phyloP scores from a whole-genome alignment of 2,329 filamentous ascomycete species.

The Tolypocladium ovalisporum region DNA sequence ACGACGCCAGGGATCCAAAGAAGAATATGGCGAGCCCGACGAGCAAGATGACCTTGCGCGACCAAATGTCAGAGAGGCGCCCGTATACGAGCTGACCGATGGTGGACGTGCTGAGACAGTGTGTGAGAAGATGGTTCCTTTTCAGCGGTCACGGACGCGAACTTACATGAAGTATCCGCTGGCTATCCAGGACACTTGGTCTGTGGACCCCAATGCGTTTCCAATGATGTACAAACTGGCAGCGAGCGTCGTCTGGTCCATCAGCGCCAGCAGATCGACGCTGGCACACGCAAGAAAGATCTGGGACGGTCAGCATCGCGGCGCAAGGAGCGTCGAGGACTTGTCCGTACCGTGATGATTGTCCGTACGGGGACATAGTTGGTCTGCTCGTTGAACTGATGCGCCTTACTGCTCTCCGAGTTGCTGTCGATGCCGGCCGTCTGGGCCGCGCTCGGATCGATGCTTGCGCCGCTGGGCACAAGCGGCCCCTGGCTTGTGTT shows the following conservation, averaged over 20 bases:
- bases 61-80: conserved; percentile 34
- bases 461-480: background rate
- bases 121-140: background rate
- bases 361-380: conserved; percentile 40
- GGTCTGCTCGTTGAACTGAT: conserved; percentile 42
- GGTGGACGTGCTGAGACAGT: conserved; percentile 26
- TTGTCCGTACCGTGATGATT: conserved; percentile 35
- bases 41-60: conserved; percentile 28
- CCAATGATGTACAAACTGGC: conserved; percentile 43
- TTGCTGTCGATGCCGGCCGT: conserved; percentile 3
- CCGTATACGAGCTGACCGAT: conserved; percentile 35
- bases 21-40: conserved; percentile 30
- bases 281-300: conserved; percentile 46
- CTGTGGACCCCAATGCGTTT: conserved; percentile 35
- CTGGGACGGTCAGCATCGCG: conserved; percentile 18
- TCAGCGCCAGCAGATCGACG: conserved; percentile 42
- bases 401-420: conserved; percentile 9
- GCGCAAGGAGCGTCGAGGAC: background rate
- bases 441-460: conserved; percentile 3
- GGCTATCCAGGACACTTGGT: conserved; percentile 43
- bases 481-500: background rate
- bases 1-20: conserved; percentile 30
- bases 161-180: conserved; percentile 43
- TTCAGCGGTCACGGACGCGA: background rate
- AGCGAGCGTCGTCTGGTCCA: conserved; percentile 47